Evolutionary conservation across 2,329 filamentous ascomycete genomes (phyloP).

Genomic region (Talaromyces atroroseus): DNA sequence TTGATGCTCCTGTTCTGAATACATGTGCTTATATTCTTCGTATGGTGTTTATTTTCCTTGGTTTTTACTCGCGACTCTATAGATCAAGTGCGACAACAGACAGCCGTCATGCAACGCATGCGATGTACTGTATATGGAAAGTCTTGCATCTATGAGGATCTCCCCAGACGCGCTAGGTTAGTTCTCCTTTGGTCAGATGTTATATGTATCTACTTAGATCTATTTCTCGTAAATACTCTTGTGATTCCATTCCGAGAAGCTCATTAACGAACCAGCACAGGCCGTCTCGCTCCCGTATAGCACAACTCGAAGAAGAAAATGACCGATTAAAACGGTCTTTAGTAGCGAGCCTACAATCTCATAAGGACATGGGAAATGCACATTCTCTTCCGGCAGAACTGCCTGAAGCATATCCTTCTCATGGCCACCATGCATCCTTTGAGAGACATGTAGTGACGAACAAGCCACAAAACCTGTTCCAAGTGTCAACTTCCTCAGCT

Average conservation of each 20-base stretch:
- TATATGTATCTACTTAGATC: neutral
- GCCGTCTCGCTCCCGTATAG: conserved; percentile 17
- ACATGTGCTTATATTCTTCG: neutral
- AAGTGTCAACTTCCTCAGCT: neutral
- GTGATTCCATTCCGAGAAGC: neutral
- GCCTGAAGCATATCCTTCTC: neutral
- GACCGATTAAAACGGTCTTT: conserved; percentile 14
- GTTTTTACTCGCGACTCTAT: neutral
- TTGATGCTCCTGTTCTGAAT: neutral
- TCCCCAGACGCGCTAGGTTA: conserved; percentile 9
- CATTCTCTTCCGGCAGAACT: neutral
- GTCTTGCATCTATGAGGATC: conserved; percentile 10
- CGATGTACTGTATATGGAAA: conserved; percentile 19
- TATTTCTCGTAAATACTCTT: neutral
- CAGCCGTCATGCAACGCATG: conserved; percentile 12
- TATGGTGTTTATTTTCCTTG: neutral
- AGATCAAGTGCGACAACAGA: conserved; percentile 14
- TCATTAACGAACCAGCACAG: neutral
- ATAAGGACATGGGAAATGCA: neutral
- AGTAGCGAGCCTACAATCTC: conserved; percentile 12
- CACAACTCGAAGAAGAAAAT: conserved; percentile 22
- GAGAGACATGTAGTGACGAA: neutral
- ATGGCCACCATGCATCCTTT: neutral
- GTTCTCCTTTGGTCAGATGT: neutral
- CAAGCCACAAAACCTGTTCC: neutral